A percentile compares a stretch with the other conserved stretches of the same genome.
Evolutionary conservation across 345 rosid species (phyloP).

Genomic region (Eucalyptus curtisii): DNA sequence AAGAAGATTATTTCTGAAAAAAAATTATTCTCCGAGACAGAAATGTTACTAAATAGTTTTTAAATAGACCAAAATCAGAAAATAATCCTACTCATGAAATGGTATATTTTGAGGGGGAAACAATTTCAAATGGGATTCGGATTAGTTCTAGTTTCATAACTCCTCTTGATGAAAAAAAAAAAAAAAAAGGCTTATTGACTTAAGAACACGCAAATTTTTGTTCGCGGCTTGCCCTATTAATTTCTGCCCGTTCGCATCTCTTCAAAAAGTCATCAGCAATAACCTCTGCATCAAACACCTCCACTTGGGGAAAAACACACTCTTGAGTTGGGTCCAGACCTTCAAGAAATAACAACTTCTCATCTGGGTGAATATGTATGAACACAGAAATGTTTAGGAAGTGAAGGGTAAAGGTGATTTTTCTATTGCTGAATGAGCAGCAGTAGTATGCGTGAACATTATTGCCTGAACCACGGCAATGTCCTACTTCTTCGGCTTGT

Average conservation of each 20-base stretch:
- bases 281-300: not conserved
- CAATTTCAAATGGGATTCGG: not conserved
- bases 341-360: not conserved
- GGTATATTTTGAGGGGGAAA: not conserved
- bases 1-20: no score
- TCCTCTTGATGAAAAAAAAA: not conserved
- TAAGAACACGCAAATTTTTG: not conserved
- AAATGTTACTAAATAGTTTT: no score
- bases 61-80: not conserved
- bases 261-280: not conserved
- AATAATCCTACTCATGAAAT: not conserved
- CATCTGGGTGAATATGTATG: not conserved
- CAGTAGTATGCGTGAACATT: not conserved
- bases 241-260: not conserved
- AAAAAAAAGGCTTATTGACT: not conserved
- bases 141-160: not conserved
- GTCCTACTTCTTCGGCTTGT: not conserved
- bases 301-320: not conserved
- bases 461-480: not conserved
- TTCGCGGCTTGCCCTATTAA: not conserved
- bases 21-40: fast-evolving
- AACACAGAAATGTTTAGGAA: not conserved
- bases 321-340: not conserved
- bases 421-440: not conserved
- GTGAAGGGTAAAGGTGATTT: not conserved